These are phyloP conservation scores for Talaromyces sp. DNA, from an alignment of 2,329 filamentous ascomycete genomes.

Conservation along the genomic window DNA sequence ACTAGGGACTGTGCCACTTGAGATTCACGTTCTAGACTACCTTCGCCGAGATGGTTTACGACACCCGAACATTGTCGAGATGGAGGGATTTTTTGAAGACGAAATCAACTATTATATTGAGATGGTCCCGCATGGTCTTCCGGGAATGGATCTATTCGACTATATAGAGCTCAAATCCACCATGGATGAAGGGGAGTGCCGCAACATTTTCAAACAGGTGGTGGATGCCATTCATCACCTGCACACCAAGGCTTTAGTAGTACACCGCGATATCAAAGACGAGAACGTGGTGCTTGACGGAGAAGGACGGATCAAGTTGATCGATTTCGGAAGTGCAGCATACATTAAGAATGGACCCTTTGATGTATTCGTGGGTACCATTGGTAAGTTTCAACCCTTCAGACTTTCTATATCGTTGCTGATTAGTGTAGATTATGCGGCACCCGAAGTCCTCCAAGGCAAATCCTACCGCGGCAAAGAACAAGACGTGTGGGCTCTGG, in stretches of 20 bases:
- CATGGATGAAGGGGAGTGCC: conserved; percentile 92
- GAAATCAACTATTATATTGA: conserved; percentile 93
- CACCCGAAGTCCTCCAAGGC: conserved; percentile 93
- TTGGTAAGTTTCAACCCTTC: conserved; percentile 59
- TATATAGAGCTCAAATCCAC: conserved; percentile 95
- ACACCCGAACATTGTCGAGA: conserved; percentile 65
- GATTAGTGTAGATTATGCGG: conserved; percentile 76
- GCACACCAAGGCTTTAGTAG: conserved; percentile 84
- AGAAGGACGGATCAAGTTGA: conserved; percentile 91
- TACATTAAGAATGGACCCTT: conserved; percentile 99
- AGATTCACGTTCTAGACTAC: conserved; percentile 96
- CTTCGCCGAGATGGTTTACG: conserved; percentile 68
- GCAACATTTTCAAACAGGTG: conserved; percentile 93
- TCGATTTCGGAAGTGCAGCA: conserved; percentile 95
- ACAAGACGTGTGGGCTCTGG: conserved; percentile 97
- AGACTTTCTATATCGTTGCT: not conserved
- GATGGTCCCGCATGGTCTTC: conserved; percentile 88
- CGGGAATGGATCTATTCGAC: conserved; percentile 97
- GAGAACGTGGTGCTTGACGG: conserved; percentile 97
- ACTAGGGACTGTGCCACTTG: conserved; percentile 88
- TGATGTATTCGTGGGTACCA: conserved; percentile 97
- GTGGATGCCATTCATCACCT: conserved; percentile 85
- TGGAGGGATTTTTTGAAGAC: conserved; percentile 66
- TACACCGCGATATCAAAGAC: conserved; percentile 98
- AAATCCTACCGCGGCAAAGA: conserved; percentile 91